Evolutionary conservation across 495 filamentous ascomycete genomes (phyloP).

Genomic region (Pyronema domesticum): DNA sequence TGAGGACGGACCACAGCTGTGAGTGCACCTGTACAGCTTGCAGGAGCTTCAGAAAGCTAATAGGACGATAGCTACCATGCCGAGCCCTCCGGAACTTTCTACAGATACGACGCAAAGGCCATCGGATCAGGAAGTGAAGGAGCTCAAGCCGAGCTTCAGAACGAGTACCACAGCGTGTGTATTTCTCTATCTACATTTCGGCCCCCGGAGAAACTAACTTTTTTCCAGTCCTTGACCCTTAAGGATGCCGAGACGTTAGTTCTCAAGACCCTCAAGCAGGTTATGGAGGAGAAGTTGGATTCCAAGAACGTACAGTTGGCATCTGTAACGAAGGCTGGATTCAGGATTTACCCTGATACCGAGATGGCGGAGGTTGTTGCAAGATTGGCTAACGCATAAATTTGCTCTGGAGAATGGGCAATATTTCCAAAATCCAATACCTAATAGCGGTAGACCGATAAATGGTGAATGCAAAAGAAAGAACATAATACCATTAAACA

Average conservation of each 20-base stretch:
- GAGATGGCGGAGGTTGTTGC: slow-evolving; percentile 87
- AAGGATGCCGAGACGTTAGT: slow-evolving; percentile 85
- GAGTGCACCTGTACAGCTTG: slow-evolving; percentile 23
- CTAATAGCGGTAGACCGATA: neutral
- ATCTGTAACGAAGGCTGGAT: slow-evolving; percentile 92
- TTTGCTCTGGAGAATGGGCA: neutral
- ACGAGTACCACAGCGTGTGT: slow-evolving; percentile 77
- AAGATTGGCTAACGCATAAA: slow-evolving; percentile 33
- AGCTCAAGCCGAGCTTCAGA: slow-evolving; percentile 92
- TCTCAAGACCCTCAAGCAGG: slow-evolving; percentile 95
- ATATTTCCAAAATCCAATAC: neutral
- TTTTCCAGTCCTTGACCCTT: slow-evolving; percentile 59
- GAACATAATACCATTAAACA: no score
- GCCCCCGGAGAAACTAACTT: slow-evolving; percentile 8
- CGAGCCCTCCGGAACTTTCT: slow-evolving; percentile 93
- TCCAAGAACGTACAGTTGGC: slow-evolving; percentile 96
- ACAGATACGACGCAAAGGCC: slow-evolving; percentile 96
- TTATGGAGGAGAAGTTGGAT: slow-evolving; percentile 99
- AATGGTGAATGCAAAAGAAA: slow-evolving; percentile 1
- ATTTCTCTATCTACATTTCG: neutral
- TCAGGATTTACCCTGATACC: slow-evolving; percentile 91
- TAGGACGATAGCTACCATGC: slow-evolving; percentile 58
- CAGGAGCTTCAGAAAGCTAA: neutral
- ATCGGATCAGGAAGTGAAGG: slow-evolving; percentile 94
- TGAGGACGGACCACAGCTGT: slow-evolving; percentile 89